Percentiles rank a stretch among this genome's conserved stretches.
phyloP scores from a whole-genome alignment of 495 filamentous ascomycete species.

The Trichocladium antarcticum region DNA sequence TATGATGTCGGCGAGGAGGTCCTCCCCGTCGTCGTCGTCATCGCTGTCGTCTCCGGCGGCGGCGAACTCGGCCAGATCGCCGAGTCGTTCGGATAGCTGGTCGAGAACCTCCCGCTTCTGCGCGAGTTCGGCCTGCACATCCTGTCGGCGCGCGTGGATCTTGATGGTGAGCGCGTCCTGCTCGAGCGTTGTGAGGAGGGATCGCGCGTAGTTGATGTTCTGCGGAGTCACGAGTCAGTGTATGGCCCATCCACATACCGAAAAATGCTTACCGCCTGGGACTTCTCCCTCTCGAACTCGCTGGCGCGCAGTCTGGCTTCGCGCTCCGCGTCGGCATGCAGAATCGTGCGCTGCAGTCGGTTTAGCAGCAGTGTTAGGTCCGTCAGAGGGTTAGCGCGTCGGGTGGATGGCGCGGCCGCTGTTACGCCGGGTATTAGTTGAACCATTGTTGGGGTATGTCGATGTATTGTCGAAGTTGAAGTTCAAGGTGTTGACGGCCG shows the following conservation, averaged over 20 bases:
- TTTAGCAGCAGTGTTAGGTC: constrained; percentile 63
- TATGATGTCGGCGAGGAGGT: constrained; percentile 39
- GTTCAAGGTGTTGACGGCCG: background rate
- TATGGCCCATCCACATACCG: no score
- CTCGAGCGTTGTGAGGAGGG: constrained; percentile 64
- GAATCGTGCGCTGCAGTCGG: constrained; percentile 61
- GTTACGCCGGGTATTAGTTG: constrained; percentile 19
- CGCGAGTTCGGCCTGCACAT: constrained; percentile 54
- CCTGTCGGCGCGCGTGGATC: constrained; percentile 51
- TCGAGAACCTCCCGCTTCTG: constrained; percentile 50
- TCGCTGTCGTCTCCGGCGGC: constrained; percentile 17
- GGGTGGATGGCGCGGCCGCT: constrained; percentile 1
- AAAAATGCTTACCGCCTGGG: constrained; percentile 45
- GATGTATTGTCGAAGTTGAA: background rate
- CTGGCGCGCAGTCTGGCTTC: constrained; percentile 46
- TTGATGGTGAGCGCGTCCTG: constrained; percentile 57
- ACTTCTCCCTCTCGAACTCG: constrained; percentile 59
- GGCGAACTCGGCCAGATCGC: constrained; percentile 50
- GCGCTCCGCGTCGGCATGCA: constrained; percentile 52
- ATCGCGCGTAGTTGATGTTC: constrained; percentile 74
- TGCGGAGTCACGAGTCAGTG: constrained; percentile 19
- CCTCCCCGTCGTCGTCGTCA: constrained; percentile 30
- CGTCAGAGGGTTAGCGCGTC: constrained; percentile 26
- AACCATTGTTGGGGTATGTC: constrained; percentile 15
- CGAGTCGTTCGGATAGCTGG: constrained; percentile 48